Evolutionary conservation across 257 asterid genomes (phyloP).

Genomic region (Henckelia pumila): DNA sequence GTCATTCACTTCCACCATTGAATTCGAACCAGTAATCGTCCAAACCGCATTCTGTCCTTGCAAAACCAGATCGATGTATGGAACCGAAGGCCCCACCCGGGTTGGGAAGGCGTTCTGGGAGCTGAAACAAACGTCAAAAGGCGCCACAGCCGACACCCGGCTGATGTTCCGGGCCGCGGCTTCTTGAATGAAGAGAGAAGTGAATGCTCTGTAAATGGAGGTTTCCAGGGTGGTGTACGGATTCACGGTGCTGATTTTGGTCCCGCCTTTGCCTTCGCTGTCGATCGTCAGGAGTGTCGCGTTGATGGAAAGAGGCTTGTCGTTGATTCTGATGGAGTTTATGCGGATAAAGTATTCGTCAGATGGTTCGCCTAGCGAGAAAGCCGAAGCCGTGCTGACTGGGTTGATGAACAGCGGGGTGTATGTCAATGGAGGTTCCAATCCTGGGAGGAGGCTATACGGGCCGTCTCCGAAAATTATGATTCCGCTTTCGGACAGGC

Average conservation of each 20-base stretch:
- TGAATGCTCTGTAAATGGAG: neutral
- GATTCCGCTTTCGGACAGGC: conserved; percentile 27
- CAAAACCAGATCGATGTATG: conserved; percentile 26
- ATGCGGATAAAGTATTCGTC: conserved; percentile 37
- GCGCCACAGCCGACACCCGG: neutral
- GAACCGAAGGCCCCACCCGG: conserved; percentile 27
- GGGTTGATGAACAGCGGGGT: conserved; percentile 34
- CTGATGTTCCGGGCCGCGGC: conserved; percentile 19
- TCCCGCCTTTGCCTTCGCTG: conserved; percentile 33
- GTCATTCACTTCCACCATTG: conserved; percentile 30
- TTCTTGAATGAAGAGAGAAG: conserved; percentile 16
- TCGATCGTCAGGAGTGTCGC: conserved; percentile 23
- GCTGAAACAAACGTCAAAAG: no score
- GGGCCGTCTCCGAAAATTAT: conserved; percentile 35
- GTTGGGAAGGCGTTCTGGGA: neutral
- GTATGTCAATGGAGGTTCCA: no score
- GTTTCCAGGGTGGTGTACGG: conserved; percentile 33
- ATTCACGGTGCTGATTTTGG: conserved; percentile 35
- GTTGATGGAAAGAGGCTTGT: conserved; percentile 21
- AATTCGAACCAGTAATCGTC: conserved; percentile 29
- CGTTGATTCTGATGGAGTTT: conserved; percentile 23
- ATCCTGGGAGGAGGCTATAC: conserved; percentile 15
- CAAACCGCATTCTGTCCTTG: conserved; percentile 27
- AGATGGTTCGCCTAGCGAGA: conserved; percentile 22
- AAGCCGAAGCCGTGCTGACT: conserved; percentile 24